Conservation (phyloP, 306 rosid genomes). For the Abrus pulchellus region DNA sequence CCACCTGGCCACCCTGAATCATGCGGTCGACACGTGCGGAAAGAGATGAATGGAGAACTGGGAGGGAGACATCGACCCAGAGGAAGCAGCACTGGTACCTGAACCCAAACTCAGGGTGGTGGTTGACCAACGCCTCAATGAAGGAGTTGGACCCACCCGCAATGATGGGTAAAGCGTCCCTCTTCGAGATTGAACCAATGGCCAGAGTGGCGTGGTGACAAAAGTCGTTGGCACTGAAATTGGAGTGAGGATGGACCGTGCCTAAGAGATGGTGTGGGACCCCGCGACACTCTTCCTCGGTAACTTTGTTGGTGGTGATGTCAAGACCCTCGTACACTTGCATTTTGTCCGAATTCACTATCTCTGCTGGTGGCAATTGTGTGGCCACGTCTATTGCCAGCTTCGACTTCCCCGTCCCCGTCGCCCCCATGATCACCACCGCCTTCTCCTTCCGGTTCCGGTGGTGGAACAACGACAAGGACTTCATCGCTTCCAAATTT, state of each 20-base stretch:
- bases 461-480: constrained; percentile 56
- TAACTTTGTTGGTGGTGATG: constrained; percentile 74
- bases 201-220: constrained; percentile 47
- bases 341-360: constrained; percentile 83
- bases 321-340: constrained; percentile 78
- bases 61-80: constrained; percentile 52
- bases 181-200: constrained; percentile 30
- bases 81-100: constrained; percentile 54
- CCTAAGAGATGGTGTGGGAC: constrained; percentile 78
- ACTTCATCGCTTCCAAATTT: constrained; percentile 53
- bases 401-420: constrained; percentile 82
- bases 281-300: constrained; percentile 65
- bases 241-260: not conserved
- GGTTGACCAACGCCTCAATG: constrained; percentile 55
- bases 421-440: constrained; percentile 76
- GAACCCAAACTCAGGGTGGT: constrained; percentile 32
- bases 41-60: constrained; percentile 53
- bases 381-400: constrained; percentile 75
- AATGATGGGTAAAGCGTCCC: constrained; percentile 55
- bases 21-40: constrained; percentile 54
- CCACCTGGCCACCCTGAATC: constrained; percentile 46
- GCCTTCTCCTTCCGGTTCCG: constrained; percentile 67
- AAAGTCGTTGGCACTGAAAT: constrained; percentile 47
- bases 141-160: constrained; percentile 65
- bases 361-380: constrained; percentile 60